Evolutionary conservation across 192 early-diverging fungal species (phyloP), one percentile per base, ranked within the genome.

Genomic region (Backusella liffmaniae): DNA sequence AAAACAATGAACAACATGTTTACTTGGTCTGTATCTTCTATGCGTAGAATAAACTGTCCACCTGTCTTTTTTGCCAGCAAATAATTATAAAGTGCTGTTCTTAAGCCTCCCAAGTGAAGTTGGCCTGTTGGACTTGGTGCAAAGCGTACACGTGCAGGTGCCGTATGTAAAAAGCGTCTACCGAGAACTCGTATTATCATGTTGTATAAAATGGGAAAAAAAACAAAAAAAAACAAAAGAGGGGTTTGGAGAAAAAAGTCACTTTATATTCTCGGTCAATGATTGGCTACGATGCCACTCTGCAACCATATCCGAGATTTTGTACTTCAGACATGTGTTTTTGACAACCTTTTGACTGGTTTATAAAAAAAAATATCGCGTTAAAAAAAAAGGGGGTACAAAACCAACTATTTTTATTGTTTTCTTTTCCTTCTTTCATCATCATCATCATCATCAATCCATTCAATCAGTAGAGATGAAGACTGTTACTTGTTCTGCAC

Each of bases 61-160:
- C 90, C 88, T 8, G 87, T 85, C 56, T 92, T 85, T n/a, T 88
- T 86, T 2, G 97, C 91, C 16, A 96, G 79, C 36, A 97, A 83
- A 74, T 92, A 96, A 86, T 97, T 97, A 81, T 93, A 98, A 67
- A 98, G 88, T 10, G 95, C 95, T 3, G 97, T 98, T 32, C 97
- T 89, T 59, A 98, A 86, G 10, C 95, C 95, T 34, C 97, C 97
- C 36, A 98, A 89, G 76, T 98, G 97, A 67, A 98, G 86, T 76
- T 92, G 88, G 15, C 97, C 97, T 4, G 97, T 97, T 5, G 97
- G 97, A 56, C 94, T 95, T 5, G 97, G 97, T 18, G 97, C 97
- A 78, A 98, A 98, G 23, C 97, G 89, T 21, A 96, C 95, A 30
- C 95, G 85, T 23, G 88, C 91, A 8, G 88, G 83, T 5, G 73